These are phyloP conservation scores for Dioszegia hungarica DNA, from an alignment of 768 basidiomycete genomes.

Conservation along the genomic window DNA sequence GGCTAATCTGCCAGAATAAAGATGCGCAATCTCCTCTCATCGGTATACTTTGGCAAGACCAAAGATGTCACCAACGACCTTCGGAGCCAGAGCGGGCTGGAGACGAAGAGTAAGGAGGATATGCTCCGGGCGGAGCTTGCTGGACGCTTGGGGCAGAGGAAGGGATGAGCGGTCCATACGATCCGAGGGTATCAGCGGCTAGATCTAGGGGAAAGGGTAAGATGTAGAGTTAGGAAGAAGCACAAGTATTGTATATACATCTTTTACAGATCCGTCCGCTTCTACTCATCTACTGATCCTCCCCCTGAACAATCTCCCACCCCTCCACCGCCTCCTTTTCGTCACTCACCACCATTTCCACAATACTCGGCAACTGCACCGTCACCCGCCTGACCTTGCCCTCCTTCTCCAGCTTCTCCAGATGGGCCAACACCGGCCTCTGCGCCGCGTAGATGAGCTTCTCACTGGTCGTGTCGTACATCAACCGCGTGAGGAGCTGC, in stretches of 20 bases:
- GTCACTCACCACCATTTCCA: constrained; percentile 15
- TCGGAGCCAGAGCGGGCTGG: constrained; percentile 78
- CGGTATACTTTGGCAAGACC: constrained; percentile 96
- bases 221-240: no score
- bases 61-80: constrained; percentile 91
- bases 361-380: constrained; percentile 18
- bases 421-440: constrained; percentile 18
- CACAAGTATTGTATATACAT: no score
- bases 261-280: no score
- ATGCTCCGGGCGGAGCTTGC: constrained; percentile 82
- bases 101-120: constrained; percentile 70
- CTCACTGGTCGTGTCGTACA: constrained; percentile 32
- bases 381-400: constrained; percentile 18
- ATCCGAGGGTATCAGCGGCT: no score
- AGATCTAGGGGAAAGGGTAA: neutral
- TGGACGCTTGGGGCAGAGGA: constrained; percentile 34
- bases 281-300: neutral
- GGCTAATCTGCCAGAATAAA: constrained; percentile 58
- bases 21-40: constrained; percentile 82
- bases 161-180: constrained; percentile 6
- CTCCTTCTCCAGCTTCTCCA: constrained; percentile 35
- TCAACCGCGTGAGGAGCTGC: constrained; percentile 17
- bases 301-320: constrained; percentile 18
- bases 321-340: constrained; percentile 20
- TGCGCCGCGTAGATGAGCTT: constrained; percentile 21